Evolutionary conservation across 1,139 yeast genomes (phyloP).

Genomic region (Yamadazyma epiphylla): DNA sequence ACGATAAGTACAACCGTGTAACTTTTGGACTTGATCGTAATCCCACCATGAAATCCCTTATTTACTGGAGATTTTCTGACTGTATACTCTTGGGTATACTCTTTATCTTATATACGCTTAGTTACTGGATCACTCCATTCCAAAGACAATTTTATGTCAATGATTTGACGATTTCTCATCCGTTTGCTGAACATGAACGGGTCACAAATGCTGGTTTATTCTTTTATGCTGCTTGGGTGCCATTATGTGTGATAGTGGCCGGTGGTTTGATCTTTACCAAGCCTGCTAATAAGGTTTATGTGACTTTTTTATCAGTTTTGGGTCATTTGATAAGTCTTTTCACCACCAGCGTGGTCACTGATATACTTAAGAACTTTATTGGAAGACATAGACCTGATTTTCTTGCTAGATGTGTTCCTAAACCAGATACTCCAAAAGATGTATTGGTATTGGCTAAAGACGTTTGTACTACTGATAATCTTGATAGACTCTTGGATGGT

Average conservation of each 20-base stretch:
- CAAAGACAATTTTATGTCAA: conserved; percentile 59
- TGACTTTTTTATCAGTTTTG: conserved; percentile 35
- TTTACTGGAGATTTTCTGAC: conserved; percentile 64
- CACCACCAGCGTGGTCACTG: conserved; percentile 43
- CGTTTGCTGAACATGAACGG: conserved; percentile 63
- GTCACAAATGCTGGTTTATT: conserved; percentile 41
- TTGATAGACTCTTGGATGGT: conserved; percentile 53
- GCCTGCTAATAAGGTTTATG: conserved; percentile 33
- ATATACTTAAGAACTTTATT: conserved; percentile 61
- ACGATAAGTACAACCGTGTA: conserved; percentile 38
- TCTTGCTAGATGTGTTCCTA: conserved; percentile 64
- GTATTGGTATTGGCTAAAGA: conserved; percentile 51
- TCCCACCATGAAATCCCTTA: conserved; percentile 24
- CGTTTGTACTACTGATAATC: conserved; percentile 55
- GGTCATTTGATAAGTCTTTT: conserved; percentile 39
- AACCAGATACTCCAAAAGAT: conserved; percentile 42
- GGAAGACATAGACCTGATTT: conserved; percentile 82
- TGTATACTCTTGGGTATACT: conserved; percentile 40
- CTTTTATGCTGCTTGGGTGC: conserved; percentile 36
- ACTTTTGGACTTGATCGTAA: conserved; percentile 45
- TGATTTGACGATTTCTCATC: conserved; percentile 57
- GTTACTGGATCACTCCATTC: conserved; percentile 53
- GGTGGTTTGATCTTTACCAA: conserved; percentile 25
- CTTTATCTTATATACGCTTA: conserved; percentile 39
- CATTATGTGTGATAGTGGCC: conserved; percentile 24